Evolutionary conservation across 2,329 filamentous ascomycete species (phyloP).

Genomic region (Penicillium olsonii): DNA sequence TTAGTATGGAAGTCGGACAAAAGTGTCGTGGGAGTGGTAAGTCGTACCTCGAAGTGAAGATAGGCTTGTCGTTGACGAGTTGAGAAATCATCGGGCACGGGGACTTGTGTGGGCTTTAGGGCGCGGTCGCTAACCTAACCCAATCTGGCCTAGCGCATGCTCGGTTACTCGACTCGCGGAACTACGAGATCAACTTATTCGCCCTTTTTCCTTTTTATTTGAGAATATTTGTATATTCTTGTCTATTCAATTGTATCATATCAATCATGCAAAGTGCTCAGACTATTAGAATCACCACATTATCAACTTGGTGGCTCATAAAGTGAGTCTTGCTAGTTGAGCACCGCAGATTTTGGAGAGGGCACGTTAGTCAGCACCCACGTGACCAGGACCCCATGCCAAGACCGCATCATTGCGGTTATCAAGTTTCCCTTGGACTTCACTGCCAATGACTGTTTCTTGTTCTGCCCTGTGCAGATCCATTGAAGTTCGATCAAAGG

Average conservation of each 20-base stretch:
- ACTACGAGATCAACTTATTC: not conserved
- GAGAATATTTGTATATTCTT: too few relatives aligned
- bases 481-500: too few relatives aligned
- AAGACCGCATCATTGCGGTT: not conserved
- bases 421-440: not conserved
- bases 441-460: not conserved
- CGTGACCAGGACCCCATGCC: not conserved
- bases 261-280: not conserved
- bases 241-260: too few relatives aligned
- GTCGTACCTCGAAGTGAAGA: conserved; percentile 48
- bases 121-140: conserved; percentile 50
- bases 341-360: conserved; percentile 3
- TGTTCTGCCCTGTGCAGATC: too few relatives aligned
- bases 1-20: conserved; percentile 37
- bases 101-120: conserved; percentile 48
- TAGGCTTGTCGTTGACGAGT: conserved; percentile 45
- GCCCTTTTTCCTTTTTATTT: not conserved
- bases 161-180: conserved; percentile 15
- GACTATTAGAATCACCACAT: not conserved
- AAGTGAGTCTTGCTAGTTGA: not conserved
- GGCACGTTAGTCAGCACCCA: conserved; percentile 5
- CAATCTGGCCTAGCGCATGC: conserved; percentile 34
- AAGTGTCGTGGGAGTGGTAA: conserved; percentile 31
- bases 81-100: conserved; percentile 43
- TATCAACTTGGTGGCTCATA: not conserved